Evolutionary conservation across 1,284 basidiomycete genomes (phyloP), one percentile per base, ranked within the genome.

Genomic region (Austroboletus niveus): DNA sequence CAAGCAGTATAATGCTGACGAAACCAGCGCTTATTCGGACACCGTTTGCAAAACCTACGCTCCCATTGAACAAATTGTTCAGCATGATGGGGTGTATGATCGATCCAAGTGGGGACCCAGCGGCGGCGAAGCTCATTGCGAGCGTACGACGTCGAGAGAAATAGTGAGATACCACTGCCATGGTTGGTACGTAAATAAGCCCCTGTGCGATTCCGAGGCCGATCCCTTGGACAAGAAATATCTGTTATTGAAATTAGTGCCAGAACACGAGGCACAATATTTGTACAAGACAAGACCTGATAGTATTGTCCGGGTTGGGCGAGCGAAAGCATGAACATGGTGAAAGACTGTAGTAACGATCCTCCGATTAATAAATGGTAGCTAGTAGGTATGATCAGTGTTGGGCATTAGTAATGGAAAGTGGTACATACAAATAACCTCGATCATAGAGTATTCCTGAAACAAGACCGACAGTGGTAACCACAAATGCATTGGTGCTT

Each of bases 71-170:
- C 20, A 71, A 50, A 45, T 74, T 69, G 50, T 76, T 76, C 35
- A 77, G 55, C 69, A 76, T 74, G 51, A 76, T 68, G 2, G 74
- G 59, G 20, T 65, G 64, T 6, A 68, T 42, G 11, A 66, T 56
- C 5, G 69, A 48, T 32, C 73, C 72, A 11, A 72, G 48, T 1
- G 72, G 63, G 2, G 71, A 63, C 10, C 73, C 73, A 15, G 58
- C 53, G 3, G 67, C 53, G n/a, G 61, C 61, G 24, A 74, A 57
- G 14, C 64, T 62, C 66, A 71, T 65, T 7, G 65, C 71, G 11
- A 73, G 60, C 7, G 70, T 65, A 12, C 71, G 63, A 12, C 60
- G 66, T 35, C 34, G 47, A 17, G 31, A 35, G 51, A 74, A 74
- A 48, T 74, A 65, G 14, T 74, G 72, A 9, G 69, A 71, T 15